Evolutionary conservation across 306 rosid species (phyloP), one percentile per base, ranked within the genome.

Genomic region (Luffa aegyptiaca): DNA sequence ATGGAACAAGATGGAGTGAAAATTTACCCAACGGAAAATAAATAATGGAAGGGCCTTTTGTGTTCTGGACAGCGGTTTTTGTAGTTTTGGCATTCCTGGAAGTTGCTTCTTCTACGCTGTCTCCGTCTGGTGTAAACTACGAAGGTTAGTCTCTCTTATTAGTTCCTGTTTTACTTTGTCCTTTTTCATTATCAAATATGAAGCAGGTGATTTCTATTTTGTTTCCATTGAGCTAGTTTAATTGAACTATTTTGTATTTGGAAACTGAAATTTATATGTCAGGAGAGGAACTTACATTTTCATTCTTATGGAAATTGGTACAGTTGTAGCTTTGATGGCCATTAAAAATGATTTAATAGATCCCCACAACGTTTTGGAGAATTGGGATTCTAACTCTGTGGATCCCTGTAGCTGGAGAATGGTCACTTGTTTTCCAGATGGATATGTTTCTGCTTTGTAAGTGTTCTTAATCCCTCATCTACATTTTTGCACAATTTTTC

Each of bases 401-500:
- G 99, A 96, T 90, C 99, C 99, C 59, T 96, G 99, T 86, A 91
- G 99, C 84, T 96, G 99, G 99, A 91, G 99, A 86, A 96, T 96
- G 99, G 91, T 96, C 61, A 93, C 98, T 52, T 96, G 99, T 84
- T 80, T 91, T 55, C 0, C 86, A n/a, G 99, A 96, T 85, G 97
- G 97, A 80, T 93, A 72, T 20, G 99, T 96, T 75, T 91, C 93
- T 81, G 93, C 88, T 85, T 85, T 96, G 99, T 96, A 86, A 89
- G 93, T 90, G 80, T 63, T 83, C 72, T 46, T 45, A 49, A 5
- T 75, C 37, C 85, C 58, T 46, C 63, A 35, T 56, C 53, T 33
- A 7, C 3, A 26, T 59, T 36, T 33, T 46, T 63, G 5, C 59
- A 8, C 17, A 12, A 21, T 77, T 11, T 41, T 68, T 42, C 36